Conservation (phyloP, 2,329 filamentous ascomycete genomes). For the Colletotrichum trifolii region DNA sequence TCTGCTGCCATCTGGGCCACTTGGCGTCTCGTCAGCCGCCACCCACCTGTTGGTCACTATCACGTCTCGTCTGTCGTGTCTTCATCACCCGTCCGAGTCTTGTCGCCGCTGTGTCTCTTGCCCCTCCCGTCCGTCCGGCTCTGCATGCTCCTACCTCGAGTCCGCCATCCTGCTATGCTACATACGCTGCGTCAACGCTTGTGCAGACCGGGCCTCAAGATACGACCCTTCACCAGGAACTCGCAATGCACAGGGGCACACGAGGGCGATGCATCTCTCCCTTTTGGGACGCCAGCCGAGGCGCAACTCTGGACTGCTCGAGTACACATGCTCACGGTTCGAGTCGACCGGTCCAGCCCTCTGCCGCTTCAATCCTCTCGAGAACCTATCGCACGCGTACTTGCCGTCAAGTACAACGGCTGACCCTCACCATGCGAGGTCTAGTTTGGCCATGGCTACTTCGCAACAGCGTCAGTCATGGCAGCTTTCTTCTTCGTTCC, state of each 20-base stretch:
- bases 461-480: background rate
- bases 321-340: conserved; percentile 19
- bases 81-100: background rate
- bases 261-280: conserved; percentile 26
- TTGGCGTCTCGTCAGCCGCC: conserved; percentile 26
- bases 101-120: background rate
- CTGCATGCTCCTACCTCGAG: background rate
- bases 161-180: background rate
- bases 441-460: no score
- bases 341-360: conserved; percentile 24
- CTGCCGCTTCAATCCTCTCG: conserved; percentile 5
- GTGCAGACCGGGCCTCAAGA: conserved; percentile 2
- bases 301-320: conserved; percentile 10
- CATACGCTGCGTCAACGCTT: conserved; percentile 14
- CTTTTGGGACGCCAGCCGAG: conserved; percentile 25
- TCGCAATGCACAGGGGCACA: conserved; percentile 24
- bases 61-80: background rate
- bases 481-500: background rate
- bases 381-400: background rate
- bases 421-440: no score
- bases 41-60: background rate
- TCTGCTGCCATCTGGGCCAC: conserved; percentile 8
- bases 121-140: background rate
- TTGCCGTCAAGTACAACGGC: no score
- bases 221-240: conserved; percentile 19